A percentile compares a stretch with the other conserved stretches of the same genome.
Conservation (phyloP, 345 rosid genomes). For the Moringa oleifera region DNA sequence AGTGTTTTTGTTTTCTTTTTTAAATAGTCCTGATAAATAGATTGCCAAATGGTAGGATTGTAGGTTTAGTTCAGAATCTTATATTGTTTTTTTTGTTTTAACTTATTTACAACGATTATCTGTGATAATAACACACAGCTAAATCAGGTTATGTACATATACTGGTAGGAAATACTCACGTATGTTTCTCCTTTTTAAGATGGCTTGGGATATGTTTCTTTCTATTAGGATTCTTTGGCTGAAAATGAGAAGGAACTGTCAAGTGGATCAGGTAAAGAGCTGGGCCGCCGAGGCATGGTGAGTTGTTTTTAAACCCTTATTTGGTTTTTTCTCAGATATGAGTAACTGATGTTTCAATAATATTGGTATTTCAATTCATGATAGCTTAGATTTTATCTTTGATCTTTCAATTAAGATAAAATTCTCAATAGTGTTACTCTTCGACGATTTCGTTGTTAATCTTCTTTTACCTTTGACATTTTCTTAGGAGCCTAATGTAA, state of each 20-base stretch:
- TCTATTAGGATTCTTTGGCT: constrained; percentile 36
- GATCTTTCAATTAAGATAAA: background rate
- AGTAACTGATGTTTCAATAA: no score
- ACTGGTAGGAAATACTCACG: no score
- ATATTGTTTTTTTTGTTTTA: no score
- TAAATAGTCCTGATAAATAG: no score
- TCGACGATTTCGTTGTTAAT: no score
- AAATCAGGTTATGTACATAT: background rate
- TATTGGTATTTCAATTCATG: background rate
- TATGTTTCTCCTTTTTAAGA: no score
- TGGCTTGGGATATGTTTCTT: background rate
- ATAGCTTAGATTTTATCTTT: background rate
- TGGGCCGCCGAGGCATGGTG: constrained; percentile 97
- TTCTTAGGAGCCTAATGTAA: no score
- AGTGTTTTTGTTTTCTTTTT: no score
- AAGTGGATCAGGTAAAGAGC: constrained; percentile 42
- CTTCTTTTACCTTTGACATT: background rate
- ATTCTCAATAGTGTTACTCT: background rate
- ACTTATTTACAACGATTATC: no score
- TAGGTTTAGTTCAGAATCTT: no score
- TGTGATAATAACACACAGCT: no score
- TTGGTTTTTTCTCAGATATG: background rate
- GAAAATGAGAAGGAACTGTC: constrained; percentile 49
- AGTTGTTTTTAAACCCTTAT: background rate
- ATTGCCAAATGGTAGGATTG: no score